These are phyloP conservation scores for Porogramme epimiltina DNA, from an alignment of 1,284 basidiomycete species.

Conservation along the genomic window DNA sequence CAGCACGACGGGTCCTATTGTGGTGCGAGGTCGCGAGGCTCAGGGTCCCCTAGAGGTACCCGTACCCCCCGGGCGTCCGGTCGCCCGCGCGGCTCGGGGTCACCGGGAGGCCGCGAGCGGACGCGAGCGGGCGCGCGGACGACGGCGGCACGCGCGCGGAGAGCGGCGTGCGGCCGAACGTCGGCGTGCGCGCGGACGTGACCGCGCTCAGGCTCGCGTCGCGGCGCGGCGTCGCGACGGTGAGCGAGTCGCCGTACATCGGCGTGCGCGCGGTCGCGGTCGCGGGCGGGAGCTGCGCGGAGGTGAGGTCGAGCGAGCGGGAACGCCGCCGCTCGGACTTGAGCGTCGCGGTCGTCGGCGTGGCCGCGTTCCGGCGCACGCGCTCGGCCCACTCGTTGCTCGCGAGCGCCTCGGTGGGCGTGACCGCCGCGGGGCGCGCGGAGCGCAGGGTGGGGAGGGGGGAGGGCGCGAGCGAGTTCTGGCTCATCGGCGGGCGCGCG, in stretches of 20 bases:
- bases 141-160: neutral
- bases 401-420: slow-evolving; percentile 14
- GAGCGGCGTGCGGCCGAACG: slow-evolving; percentile 6
- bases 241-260: slow-evolving; percentile 14
- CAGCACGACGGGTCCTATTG: neutral
- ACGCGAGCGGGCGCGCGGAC: neutral
- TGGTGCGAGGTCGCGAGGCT: neutral
- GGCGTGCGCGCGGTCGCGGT: slow-evolving; percentile 12
- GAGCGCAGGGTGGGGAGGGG: slow-evolving; percentile 15
- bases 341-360: slow-evolving; percentile 12
- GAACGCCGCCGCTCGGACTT: slow-evolving; percentile 25
- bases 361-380: slow-evolving; percentile 20
- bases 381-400: slow-evolving; percentile 26
- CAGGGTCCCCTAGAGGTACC: neutral
- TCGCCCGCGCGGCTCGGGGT: slow-evolving; percentile 15
- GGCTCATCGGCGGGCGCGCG: slow-evolving; percentile 14
- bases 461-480: slow-evolving; percentile 15
- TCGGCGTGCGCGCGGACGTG: slow-evolving; percentile 9
- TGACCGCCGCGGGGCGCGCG: slow-evolving; percentile 9
- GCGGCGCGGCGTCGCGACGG: slow-evolving; percentile 8
- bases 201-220: slow-evolving; percentile 15
- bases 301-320: slow-evolving; percentile 23
- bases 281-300: slow-evolving; percentile 5
- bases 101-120: neutral
- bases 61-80: neutral